Conservation (phyloP, 2,329 filamentous ascomycete species). For the Fusarium protoensiforme region DNA sequence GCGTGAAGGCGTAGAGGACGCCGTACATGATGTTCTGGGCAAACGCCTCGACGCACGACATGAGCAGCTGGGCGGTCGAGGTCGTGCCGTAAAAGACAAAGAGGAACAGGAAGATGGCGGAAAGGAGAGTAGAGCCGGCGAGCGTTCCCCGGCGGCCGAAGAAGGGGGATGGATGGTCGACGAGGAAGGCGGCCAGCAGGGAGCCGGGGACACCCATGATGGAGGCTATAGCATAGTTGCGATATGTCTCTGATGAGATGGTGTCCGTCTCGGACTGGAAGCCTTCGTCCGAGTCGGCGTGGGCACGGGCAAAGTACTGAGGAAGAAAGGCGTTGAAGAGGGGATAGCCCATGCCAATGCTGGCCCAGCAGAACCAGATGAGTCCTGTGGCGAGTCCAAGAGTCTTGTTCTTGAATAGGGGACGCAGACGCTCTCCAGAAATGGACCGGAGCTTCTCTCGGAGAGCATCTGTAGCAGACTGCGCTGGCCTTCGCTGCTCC, state of each 20-base stretch:
- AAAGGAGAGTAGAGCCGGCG: constrained; percentile 73
- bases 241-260: constrained; percentile 69
- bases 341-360: constrained; percentile 87
- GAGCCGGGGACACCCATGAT: constrained; percentile 82
- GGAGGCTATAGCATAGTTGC: constrained; percentile 85
- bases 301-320: constrained; percentile 76
- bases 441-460: constrained; percentile 72
- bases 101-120: constrained; percentile 75
- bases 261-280: constrained; percentile 47
- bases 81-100: constrained; percentile 71
- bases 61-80: constrained; percentile 69
- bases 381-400: constrained; percentile 63
- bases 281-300: constrained; percentile 49
- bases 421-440: constrained; percentile 72
- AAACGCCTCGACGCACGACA: constrained; percentile 76
- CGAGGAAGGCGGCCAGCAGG: constrained; percentile 77
- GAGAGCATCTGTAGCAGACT: constrained; percentile 55
- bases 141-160: constrained; percentile 79
- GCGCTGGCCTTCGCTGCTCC: constrained; percentile 15
- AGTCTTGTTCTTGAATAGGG: constrained; percentile 69
- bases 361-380: constrained; percentile 84
- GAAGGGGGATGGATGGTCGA: constrained; percentile 70
- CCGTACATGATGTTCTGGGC: constrained; percentile 83
- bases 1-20: constrained; percentile 80
- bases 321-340: constrained; percentile 93